Base-by-base conservation (phyloP, 2,329 filamentous ascomycete species). In the Pseudopithomyces chartarum region DNA sequence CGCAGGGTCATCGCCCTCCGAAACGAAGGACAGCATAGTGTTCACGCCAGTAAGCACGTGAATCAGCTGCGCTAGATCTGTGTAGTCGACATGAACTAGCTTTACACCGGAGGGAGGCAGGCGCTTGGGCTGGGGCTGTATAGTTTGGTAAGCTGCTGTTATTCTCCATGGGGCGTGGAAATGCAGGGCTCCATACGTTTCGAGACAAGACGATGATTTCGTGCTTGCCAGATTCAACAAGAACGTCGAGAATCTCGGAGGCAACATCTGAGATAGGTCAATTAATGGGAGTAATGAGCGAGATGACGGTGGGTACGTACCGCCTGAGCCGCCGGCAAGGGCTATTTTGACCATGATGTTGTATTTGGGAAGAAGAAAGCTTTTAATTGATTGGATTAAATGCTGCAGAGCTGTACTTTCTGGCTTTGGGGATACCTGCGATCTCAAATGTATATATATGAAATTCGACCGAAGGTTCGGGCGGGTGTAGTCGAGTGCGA, bases 1-100 rank as follows among this genome's bases (percentile, higher is more conserved):
- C 12, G 55, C 45, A 15, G 59, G 59, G 42, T 66, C 62, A 0
- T 34, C 42, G 2, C 76, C 65, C 1, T 73, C 58, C 5, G 77
- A n/a, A 20, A 84, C 65, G 58, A 86, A 86, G 2, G 81, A 85
- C 0, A 86, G 70, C 1, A 86, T 68, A 0, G 82, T 85, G 47
- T 86, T 78, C 0, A 79, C 73, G 3, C 81, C 83, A 17, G 66
- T 55, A 1, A 86, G 65, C 1, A 67, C 61, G 19, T 73, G 10
- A 11, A 34, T 38, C 6, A 64, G 34, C 23, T 57, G n/a, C 1
- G 55, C 23, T 4, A 47, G n/a, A 29, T 57, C 44, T 6, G 44
- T 6, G 40, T 64, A 64, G 32, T 39, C 44, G 1, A 58, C 53
- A 7, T 53, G 45, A 11, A 46, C 45, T 1, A 22, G 38, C 7